A percentile compares a stretch with the other conserved stretches of the same genome.
These are phyloP conservation scores for Calycina herbarum DNA, from an alignment of 2,329 filamentous ascomycete genomes.

Conservation along the genomic window DNA sequence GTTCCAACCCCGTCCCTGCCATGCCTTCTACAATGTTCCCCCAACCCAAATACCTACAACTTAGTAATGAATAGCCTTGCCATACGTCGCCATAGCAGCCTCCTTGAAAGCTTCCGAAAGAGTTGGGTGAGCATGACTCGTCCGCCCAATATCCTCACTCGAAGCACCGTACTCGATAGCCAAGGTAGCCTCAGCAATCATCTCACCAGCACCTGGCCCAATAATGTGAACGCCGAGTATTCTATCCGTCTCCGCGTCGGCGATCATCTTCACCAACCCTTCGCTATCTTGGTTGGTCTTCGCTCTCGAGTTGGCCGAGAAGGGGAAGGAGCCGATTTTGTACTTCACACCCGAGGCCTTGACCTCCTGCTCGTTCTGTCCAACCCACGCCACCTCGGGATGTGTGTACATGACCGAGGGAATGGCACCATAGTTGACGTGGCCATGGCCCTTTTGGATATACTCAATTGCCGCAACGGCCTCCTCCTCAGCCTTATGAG, in stretches of 20 bases:
- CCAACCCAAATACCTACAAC: conserved; percentile 9
- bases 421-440: conserved; percentile 98
- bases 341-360: conserved; percentile 90
- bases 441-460: conserved; percentile 95
- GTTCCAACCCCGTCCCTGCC: conserved; percentile 9
- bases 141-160: conserved; percentile 90
- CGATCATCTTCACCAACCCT: conserved; percentile 94
- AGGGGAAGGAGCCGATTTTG: conserved; percentile 91
- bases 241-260: conserved; percentile 93
- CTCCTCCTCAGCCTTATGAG: conserved; percentile 99
- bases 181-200: conserved; percentile 97
- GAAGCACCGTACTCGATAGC: conserved; percentile 96
- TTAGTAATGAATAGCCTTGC: conserved; percentile 95
- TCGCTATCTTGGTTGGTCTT: conserved; percentile 99
- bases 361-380: conserved; percentile 94
- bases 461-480: conserved; percentile 92
- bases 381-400: conserved; percentile 98
- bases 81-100: conserved; percentile 96
- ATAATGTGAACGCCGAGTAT: conserved; percentile 96
- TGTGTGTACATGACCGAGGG: conserved; percentile 99
- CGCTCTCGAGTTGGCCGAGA: conserved; percentile 95
- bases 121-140: conserved; percentile 88
- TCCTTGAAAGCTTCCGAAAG: conserved; percentile 98
- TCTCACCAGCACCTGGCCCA: conserved; percentile 93
- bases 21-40: conserved; percentile 6